phyloP scores from a whole-genome alignment of 2,329 filamentous ascomycete species.

The Neofusicoccum sp. region DNA sequence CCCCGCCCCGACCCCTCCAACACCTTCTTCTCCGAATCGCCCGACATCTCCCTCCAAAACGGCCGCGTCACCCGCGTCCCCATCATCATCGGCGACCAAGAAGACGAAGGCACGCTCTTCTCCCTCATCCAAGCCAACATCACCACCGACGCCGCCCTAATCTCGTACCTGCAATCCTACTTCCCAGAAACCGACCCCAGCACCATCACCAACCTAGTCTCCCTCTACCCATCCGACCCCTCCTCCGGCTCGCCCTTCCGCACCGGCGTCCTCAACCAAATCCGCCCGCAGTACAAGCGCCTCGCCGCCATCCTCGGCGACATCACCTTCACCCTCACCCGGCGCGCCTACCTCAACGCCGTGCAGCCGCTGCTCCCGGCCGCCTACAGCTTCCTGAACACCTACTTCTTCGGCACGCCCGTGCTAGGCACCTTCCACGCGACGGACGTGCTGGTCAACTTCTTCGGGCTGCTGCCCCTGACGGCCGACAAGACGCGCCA shows the following conservation, averaged over 20 bases:
- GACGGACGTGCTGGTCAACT: constrained; percentile 60
- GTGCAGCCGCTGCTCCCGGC: constrained; percentile 57
- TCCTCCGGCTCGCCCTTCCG: constrained; percentile 69
- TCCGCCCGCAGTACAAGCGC: constrained; percentile 76
- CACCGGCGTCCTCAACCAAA: constrained; percentile 65
- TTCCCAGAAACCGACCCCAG: constrained; percentile 57
- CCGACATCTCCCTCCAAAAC: constrained; percentile 55
- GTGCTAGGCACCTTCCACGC: constrained; percentile 75
- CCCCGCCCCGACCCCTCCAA: constrained; percentile 66
- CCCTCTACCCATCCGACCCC: constrained; percentile 59
- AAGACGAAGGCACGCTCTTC: constrained; percentile 78
- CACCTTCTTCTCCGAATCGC: constrained; percentile 58
- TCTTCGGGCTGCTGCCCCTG: constrained; percentile 51
- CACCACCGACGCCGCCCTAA: constrained; percentile 58
- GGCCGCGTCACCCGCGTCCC: constrained; percentile 58
- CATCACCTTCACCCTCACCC: constrained; percentile 69
- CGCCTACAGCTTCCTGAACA: constrained; percentile 72
- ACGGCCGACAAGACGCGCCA: constrained; percentile 30
- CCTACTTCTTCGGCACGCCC: constrained; percentile 69
- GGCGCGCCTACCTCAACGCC: constrained; percentile 60
- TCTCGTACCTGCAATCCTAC: constrained; percentile 62
- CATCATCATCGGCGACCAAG: constrained; percentile 70
- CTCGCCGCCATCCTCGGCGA: constrained; percentile 74
- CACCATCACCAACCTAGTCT: constrained; percentile 57
- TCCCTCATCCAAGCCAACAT: constrained; percentile 68